These are phyloP conservation scores for Nectriaceae sp. DNA, from an alignment of 2,329 filamentous ascomycete species.

Conservation along the genomic window DNA sequence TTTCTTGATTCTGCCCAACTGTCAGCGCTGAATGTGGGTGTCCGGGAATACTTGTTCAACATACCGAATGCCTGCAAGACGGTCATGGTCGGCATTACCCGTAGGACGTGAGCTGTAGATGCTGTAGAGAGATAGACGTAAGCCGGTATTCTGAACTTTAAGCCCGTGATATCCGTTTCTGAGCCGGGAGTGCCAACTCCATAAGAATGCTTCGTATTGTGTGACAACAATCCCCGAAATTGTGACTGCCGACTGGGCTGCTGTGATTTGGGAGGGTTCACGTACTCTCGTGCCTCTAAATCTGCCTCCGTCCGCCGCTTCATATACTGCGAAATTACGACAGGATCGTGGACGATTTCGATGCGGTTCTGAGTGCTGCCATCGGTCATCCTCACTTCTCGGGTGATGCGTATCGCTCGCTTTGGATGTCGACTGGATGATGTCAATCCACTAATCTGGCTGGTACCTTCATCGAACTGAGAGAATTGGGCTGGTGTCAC, in stretches of 20 bases:
- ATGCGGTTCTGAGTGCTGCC: constrained; percentile 62
- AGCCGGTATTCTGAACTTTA: constrained; percentile 39
- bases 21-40: constrained; percentile 10
- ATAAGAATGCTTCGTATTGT: constrained; percentile 14
- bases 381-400: constrained; percentile 52
- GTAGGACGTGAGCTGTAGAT: constrained; percentile 52
- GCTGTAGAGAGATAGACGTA: constrained; percentile 44
- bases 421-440: constrained; percentile 65
- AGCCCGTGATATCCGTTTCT: constrained; percentile 32
- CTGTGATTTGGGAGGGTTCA: constrained; percentile 28
- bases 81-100: constrained; percentile 53
- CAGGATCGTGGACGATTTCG: constrained; percentile 74
- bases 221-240: not conserved
- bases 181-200: constrained; percentile 33
- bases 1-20: constrained; percentile 41
- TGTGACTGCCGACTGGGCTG: constrained; percentile 2
- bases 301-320: constrained; percentile 73
- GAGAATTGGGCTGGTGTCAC: constrained; percentile 65
- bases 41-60: constrained; percentile 4
- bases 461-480: constrained; percentile 74
- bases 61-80: constrained; percentile 47
- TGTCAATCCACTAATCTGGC: constrained; percentile 72
- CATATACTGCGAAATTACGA: constrained; percentile 87
- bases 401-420: constrained; percentile 72
- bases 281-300: constrained; percentile 73